phyloP scores from a whole-genome alignment of 257 asterid genomes.

The Jacaranda mimosifolia region DNA sequence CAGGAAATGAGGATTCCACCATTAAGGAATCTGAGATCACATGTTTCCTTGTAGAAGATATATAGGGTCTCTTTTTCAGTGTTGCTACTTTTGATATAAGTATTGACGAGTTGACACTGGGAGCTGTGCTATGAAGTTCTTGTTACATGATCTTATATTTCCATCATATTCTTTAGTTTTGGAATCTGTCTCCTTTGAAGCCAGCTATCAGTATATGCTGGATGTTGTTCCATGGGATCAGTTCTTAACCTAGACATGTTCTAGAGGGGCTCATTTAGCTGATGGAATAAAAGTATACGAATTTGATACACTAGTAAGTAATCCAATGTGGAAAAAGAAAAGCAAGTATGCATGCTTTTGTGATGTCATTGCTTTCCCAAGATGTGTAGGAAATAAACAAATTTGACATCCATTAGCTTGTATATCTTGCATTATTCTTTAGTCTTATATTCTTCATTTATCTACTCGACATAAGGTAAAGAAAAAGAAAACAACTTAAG shows the following conservation, averaged over 20 bases:
- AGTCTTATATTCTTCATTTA: background rate
- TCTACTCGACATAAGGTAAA: background rate
- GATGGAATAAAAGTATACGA: constrained; percentile 25
- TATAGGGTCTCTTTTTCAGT: background rate
- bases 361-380: constrained; percentile 10
- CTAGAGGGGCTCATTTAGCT: constrained; percentile 15
- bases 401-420: background rate
- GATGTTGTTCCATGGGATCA: constrained; percentile 9
- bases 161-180: background rate
- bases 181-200: constrained; percentile 5
- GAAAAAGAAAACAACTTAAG: background rate
- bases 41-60: constrained; percentile 1
- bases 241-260: constrained; percentile 20
- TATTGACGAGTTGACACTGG: constrained; percentile 11
- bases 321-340: constrained; percentile 10
- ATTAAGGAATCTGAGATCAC: constrained; percentile 3
- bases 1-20: constrained; percentile 26
- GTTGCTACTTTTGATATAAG: constrained; percentile 25
- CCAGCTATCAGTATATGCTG: constrained; percentile 23
- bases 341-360: constrained; percentile 11
- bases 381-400: constrained; percentile 3
- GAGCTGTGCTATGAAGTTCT: background rate
- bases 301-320: constrained; percentile 27
- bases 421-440: constrained; percentile 14
- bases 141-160: constrained; percentile 8